Evolutionary conservation across 805 yeast genomes (phyloP).

Genomic region (Wickerhamiella hasegawae): DNA sequence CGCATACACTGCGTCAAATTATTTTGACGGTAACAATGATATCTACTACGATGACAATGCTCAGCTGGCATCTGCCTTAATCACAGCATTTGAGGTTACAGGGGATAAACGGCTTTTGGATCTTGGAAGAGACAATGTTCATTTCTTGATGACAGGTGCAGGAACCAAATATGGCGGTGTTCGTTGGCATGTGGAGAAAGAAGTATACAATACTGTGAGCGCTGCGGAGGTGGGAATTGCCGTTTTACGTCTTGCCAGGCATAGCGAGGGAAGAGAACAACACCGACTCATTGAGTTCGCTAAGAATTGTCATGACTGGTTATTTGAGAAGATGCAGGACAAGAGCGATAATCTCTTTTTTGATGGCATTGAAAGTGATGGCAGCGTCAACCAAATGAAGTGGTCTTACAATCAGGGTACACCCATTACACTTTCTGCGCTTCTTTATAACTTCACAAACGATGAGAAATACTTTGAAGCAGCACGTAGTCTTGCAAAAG

Average conservation of each 20-base stretch:
- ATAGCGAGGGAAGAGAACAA: constrained; percentile 23
- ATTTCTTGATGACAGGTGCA: constrained; percentile 47
- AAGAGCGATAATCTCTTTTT: constrained; percentile 36
- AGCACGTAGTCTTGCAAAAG: constrained; percentile 29
- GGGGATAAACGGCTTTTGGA: constrained; percentile 36
- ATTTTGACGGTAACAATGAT: constrained; percentile 41
- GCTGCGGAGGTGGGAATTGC: constrained; percentile 54
- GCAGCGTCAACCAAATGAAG: constrained; percentile 32
- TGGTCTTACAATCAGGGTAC: constrained; percentile 59
- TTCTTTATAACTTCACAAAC: constrained; percentile 34
- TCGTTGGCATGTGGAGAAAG: constrained; percentile 47
- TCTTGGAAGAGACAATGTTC: constrained; percentile 39
- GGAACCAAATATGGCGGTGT: constrained; percentile 46
- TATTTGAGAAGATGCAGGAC: constrained; percentile 35
- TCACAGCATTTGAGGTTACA: constrained; percentile 55
- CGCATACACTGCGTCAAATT: constrained; percentile 53
- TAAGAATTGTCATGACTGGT: constrained; percentile 43
- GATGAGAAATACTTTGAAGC: constrained; percentile 32
- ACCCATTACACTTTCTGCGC: constrained; percentile 38
- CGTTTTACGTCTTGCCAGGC: constrained; percentile 38
- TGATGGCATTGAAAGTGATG: constrained; percentile 41
- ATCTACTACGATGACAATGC: constrained; percentile 65
- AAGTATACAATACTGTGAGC: constrained; percentile 48
- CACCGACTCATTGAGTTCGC: constrained; percentile 40
- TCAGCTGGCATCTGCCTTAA: constrained; percentile 48